Conservation (phyloP, 352 stramenopile species). For the Pilasporangium apinafurcum region DNA sequence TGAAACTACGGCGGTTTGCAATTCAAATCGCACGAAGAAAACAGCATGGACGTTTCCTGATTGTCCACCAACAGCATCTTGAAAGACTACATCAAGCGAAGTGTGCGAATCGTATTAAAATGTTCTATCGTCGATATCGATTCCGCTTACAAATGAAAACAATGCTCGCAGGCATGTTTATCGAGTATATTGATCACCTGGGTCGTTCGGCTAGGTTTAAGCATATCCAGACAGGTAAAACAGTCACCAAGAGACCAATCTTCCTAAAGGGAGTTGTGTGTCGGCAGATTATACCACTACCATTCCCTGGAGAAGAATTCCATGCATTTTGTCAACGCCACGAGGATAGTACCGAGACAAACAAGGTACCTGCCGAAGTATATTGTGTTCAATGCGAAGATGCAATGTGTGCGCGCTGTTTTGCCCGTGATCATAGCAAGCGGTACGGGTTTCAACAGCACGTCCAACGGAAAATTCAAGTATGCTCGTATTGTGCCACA, state of each 20-base stretch:
- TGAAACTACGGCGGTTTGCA: conserved; percentile 37
- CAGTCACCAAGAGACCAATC: conserved; percentile 23
- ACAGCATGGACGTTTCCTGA: conserved; percentile 37
- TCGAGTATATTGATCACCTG: conserved; percentile 51
- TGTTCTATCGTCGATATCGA: conserved; percentile 38
- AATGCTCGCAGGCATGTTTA: conserved; percentile 46
- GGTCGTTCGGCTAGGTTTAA: conserved; percentile 31
- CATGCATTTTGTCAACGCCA: conserved; percentile 58
- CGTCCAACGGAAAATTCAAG: conserved; percentile 18
- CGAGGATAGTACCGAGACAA: conserved; percentile 25
- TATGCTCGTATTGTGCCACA: conserved; percentile 38
- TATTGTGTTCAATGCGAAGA: conserved; percentile 76
- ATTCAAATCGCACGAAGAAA: conserved; percentile 23
- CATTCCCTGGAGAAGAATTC: conserved; percentile 68
- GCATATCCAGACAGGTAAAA: conserved; percentile 29
- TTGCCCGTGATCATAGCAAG: conserved; percentile 50
- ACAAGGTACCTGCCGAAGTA: conserved; percentile 25
- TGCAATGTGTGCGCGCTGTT: conserved; percentile 54
- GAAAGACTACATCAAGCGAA: conserved; percentile 16
- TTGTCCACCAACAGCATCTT: conserved; percentile 25
- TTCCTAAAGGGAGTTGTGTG: conserved; percentile 53
- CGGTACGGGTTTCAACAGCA: conserved; percentile 42
- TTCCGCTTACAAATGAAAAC: conserved; percentile 36
- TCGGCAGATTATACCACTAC: conserved; percentile 42
- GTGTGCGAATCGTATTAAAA: conserved; percentile 27